phyloP scores from a whole-genome alignment of 805 yeast genomes.

The Candida tibetensis region DNA sequence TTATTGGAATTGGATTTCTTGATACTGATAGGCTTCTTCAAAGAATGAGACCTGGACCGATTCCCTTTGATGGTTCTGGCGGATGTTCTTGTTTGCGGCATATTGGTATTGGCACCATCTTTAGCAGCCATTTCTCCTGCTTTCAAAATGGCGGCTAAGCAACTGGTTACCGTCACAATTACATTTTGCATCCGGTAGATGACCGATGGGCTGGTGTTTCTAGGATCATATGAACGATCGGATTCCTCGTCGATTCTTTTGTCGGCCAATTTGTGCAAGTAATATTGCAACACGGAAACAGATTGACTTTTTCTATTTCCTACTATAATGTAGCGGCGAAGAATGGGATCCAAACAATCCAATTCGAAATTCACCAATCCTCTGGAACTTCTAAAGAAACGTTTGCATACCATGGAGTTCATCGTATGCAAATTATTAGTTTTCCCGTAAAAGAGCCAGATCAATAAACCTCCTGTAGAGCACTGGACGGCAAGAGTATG shows the following conservation, averaged over 20 bases:
- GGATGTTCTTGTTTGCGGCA: no score
- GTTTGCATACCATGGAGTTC: constrained; percentile 6
- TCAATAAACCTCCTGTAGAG: background rate
- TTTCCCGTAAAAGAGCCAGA: constrained; percentile 15
- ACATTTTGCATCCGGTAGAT: no score
- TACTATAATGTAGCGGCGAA: constrained; percentile 4
- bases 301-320: background rate
- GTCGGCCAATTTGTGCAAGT: constrained; percentile 2
- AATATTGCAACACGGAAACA: constrained; percentile 1
- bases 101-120: no score
- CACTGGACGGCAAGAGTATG: constrained; percentile 1
- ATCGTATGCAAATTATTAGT: constrained; percentile 8
- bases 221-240: no score
- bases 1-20: constrained; percentile 3
- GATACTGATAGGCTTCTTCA: constrained; percentile 1
- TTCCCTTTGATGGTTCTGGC: no score
- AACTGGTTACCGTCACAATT: no score
- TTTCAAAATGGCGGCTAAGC: no score
- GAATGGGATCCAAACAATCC: constrained; percentile 5
- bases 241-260: background rate
- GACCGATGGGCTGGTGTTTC: no score
- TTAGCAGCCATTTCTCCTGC: no score
- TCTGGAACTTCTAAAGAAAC: constrained; percentile 3
- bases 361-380: constrained; percentile 4
- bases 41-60: background rate